Evolutionary conservation across 805 yeast species (phyloP), one percentile per base, ranked within the genome.

Genomic region (Pichia sporocuriosa): DNA sequence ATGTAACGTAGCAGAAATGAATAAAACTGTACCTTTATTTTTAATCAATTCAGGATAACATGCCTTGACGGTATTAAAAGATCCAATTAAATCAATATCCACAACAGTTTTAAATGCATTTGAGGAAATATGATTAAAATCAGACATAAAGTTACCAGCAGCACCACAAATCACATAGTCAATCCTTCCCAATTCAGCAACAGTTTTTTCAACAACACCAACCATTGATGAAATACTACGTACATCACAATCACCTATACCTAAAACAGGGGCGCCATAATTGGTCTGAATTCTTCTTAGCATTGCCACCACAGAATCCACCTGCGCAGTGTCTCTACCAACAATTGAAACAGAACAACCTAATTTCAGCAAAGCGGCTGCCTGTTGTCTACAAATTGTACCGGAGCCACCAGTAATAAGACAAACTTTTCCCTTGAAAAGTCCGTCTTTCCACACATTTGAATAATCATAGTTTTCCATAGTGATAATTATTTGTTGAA

Each of bases 341-440:
- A 90, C 61, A 33, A 90, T 82, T 5, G 84, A 84, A 13, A 94
- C 95, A 55, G 85, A 70, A 40, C 96, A 93, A 5, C 97, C 97
- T 10, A 90, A 66, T 15, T 76, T 63, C 3, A 87, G 82, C 63
- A 90, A 49, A 0, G 95, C 95, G 58, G 85, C 95, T 0, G 84
- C 76, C 61, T 89, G 97, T 6, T 84, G 90, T 36, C 93, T 69
- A 61, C 97, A 89, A 42, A 90, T 89, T n/a, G 95, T 79, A 11
- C 97, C 97, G 2, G 97, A 93, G 12, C 97, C 97, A 6, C 97
- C 97, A 1, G 97, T 90, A 39, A 87, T 85, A 51, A 89, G 84
- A 5, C 79, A 93, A 3, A 86, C 96, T 59, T 88, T 88, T 12
- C 84, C 94, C 44, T 77, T 70, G 67, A 88, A 88, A 30, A 87